Percentiles rank a stretch among this genome's conserved stretches.
Evolutionary conservation across 345 rosid species (phyloP).

Genomic region (Lenwebbia sp.): DNA sequence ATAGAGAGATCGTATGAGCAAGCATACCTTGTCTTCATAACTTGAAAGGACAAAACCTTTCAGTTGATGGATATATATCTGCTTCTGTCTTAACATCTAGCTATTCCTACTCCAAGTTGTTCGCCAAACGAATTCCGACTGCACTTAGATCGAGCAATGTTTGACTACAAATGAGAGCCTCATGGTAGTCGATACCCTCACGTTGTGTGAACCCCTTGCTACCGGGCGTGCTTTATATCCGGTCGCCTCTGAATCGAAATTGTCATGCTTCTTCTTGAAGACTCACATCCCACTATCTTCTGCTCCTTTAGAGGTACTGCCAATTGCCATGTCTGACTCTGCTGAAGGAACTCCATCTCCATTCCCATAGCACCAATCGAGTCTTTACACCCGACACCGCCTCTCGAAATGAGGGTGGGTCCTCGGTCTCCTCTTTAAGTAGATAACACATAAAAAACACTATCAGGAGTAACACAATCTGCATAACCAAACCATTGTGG

Average conservation of each 20-base stretch:
- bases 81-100: too few relatives aligned
- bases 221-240: not conserved
- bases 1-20: too few relatives aligned
- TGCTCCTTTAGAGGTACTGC: not conserved
- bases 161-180: not conserved
- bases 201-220: not conserved
- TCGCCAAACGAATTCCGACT: too few relatives aligned
- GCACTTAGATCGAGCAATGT: too few relatives aligned
- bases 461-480: not conserved
- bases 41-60: too few relatives aligned
- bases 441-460: not conserved
- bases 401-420: not conserved
- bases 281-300: fast-evolving
- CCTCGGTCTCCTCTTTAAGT: not conserved
- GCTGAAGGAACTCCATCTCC: not conserved
- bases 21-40: too few relatives aligned
- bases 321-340: not conserved
- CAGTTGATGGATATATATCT: too few relatives aligned
- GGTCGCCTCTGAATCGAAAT: not conserved
- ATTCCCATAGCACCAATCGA: not conserved
- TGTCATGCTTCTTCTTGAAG: not conserved
- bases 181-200: not conserved
- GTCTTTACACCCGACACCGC: not conserved
- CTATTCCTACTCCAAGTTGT: too few relatives aligned
- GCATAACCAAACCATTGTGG: not conserved